These are phyloP conservation scores for Balansia obtecta DNA, from an alignment of 2,329 filamentous ascomycete species.

Conservation along the genomic window DNA sequence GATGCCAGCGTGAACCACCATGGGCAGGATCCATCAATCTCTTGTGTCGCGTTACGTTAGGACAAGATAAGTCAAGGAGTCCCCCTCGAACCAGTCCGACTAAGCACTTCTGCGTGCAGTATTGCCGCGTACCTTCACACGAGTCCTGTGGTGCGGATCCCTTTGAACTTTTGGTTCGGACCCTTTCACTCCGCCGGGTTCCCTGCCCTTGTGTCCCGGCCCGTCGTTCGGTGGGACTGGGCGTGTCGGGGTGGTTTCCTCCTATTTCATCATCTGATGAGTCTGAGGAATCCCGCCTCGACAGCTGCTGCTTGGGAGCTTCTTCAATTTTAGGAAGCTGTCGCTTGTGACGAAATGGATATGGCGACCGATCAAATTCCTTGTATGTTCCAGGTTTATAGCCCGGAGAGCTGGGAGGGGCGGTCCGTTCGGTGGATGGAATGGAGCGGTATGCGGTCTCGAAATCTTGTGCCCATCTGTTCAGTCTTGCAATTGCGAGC, in stretches of 20 bases:
- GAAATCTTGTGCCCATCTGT: conserved; percentile 14
- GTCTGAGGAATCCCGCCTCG: background rate
- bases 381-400: conserved; percentile 12
- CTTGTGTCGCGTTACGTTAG: conserved; percentile 24
- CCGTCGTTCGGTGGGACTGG: conserved; percentile 1
- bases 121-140: conserved; percentile 8
- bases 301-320: background rate
- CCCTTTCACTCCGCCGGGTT: conserved; percentile 11
- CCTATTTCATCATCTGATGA: background rate
- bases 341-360: background rate
- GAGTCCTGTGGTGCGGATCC: background rate
- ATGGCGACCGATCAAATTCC: conserved; percentile 10
- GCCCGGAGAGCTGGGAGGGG: conserved; percentile 5
- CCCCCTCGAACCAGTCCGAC: conserved; percentile 19
- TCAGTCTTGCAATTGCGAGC: background rate
- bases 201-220: background rate
- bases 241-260: background rate
- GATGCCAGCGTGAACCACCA: conserved; percentile 2
- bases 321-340: background rate
- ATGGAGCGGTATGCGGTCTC: conserved; percentile 13
- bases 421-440: conserved; percentile 8
- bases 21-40: background rate
- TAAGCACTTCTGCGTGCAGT: conserved; percentile 29
- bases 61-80: conserved; percentile 22
- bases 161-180: conserved; percentile 5